Conservation (phyloP, 805 yeast species). For the Dipodascus geniculatus region DNA sequence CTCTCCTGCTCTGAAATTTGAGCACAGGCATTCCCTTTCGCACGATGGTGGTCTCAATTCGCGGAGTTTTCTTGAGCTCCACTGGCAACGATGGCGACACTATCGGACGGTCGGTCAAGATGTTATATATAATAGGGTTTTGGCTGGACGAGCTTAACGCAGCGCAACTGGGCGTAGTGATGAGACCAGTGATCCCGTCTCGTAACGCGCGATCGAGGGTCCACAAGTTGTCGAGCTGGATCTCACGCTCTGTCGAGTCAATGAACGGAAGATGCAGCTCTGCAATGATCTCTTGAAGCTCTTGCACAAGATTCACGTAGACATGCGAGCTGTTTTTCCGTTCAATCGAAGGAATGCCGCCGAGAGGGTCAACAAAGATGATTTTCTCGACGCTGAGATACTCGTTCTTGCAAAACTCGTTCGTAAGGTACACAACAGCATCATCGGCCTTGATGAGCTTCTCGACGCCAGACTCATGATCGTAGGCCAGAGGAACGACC, state of each 20-base stretch:
- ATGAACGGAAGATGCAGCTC: conserved; percentile 54
- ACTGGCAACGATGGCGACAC: conserved; percentile 87
- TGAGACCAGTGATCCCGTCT: conserved; percentile 59
- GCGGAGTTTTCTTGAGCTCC: conserved; percentile 42
- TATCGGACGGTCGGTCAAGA: conserved; percentile 82
- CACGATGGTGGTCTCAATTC: conserved; percentile 63
- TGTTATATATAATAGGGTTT: conserved; percentile 83
- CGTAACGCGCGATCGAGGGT: conserved; percentile 49
- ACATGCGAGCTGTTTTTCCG: conserved; percentile 71
- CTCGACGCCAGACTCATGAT: conserved; percentile 36
- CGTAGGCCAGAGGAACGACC: conserved; percentile 56
- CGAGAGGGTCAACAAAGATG: conserved; percentile 64
- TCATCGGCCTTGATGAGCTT: conserved; percentile 30
- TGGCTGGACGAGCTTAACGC: conserved; percentile 33
- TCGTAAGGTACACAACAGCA: conserved; percentile 30
- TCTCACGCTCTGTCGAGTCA: conserved; percentile 32
- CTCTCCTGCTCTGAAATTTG: conserved; percentile 24
- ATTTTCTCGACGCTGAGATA: conserved; percentile 60
- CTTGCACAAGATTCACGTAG: conserved; percentile 75
- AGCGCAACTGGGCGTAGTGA: conserved; percentile 75
- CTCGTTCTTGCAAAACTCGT: conserved; percentile 23
- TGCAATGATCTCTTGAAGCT: conserved; percentile 49
- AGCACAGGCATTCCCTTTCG: conserved; percentile 60
- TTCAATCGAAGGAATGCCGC: conserved; percentile 87
- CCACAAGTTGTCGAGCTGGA: conserved; percentile 56